A percentile compares a stretch with the other conserved stretches of the same genome.
Conservation (phyloP, 208 protist genomes). For the Trypanosoma caninum region DNA sequence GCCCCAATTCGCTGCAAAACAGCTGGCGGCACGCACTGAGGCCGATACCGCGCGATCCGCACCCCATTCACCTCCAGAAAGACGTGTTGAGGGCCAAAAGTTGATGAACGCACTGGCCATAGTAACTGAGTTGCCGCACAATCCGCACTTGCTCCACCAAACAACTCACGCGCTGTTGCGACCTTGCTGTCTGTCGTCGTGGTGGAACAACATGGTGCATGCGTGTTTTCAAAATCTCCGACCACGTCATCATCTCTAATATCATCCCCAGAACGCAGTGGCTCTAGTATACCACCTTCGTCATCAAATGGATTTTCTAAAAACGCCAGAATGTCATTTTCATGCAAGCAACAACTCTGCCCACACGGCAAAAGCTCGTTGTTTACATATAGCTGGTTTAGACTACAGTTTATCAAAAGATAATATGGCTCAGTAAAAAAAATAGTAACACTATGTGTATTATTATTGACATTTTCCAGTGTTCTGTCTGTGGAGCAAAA, state of each 20-base stretch:
- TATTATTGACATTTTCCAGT: not conserved
- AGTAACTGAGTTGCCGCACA: not conserved
- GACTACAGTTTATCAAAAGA: conserved; percentile 68
- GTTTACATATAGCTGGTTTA: conserved; percentile 68
- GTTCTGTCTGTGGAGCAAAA: conserved; percentile 1
- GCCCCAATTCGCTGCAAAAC: not conserved
- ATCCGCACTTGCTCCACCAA: not conserved
- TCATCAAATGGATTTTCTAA: conserved; percentile 73
- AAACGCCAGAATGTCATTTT: conserved; percentile 75
- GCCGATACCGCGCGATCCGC: conserved; percentile 20
- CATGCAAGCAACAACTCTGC: conserved; percentile 34
- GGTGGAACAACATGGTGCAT: no score
- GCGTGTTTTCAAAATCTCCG: not conserved
- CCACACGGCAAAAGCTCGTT: conserved; percentile 25
- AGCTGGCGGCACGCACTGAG: not conserved
- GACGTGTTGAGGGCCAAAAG: no score
- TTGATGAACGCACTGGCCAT: no score
- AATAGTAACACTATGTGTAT: not conserved
- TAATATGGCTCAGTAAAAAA: conserved; percentile 50
- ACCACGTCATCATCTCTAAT: not conserved
- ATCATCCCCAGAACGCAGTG: conserved; percentile 2
- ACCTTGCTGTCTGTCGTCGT: no score
- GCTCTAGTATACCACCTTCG: conserved; percentile 52
- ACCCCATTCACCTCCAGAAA: conserved; percentile 26
- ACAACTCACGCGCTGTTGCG: conserved; percentile 13